These are phyloP conservation scores for Tephrocybe sp. DNA, from an alignment of 768 basidiomycete genomes.

Conservation along the genomic window DNA sequence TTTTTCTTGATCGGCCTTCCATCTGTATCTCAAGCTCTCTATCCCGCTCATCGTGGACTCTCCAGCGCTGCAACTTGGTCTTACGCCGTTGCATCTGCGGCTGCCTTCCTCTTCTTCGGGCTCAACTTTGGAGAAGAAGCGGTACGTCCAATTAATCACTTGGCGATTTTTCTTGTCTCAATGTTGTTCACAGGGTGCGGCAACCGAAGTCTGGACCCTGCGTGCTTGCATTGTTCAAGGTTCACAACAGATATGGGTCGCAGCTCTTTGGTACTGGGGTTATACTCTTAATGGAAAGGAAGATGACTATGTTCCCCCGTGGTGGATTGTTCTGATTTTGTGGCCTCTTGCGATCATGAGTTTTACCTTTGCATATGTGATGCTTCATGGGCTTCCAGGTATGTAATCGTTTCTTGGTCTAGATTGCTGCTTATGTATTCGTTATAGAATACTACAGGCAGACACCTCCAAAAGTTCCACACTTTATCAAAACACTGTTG, in stretches of 20 bases:
- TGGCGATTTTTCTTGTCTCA: conserved; percentile 2
- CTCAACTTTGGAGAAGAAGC: conserved; percentile 98
- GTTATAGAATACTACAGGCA: conserved; percentile 80
- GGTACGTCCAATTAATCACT: conserved; percentile 39
- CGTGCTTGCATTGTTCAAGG: conserved; percentile 94
- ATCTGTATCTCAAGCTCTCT: conserved; percentile 61
- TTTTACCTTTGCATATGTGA: conserved; percentile 76
- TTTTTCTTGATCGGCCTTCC: conserved; percentile 93
- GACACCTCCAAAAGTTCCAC: conserved; percentile 92
- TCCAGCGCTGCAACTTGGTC: conserved; percentile 84
- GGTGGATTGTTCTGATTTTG: conserved; percentile 79
- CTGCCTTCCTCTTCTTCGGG: conserved; percentile 91
- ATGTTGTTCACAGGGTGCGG: conserved; percentile 65
- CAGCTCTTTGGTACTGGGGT: conserved; percentile 97
- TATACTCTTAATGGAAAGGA: conserved; percentile 63
- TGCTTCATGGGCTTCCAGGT: conserved; percentile 88
- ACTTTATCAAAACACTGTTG: conserved; percentile 88
- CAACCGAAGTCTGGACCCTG: conserved; percentile 91
- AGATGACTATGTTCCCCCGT: conserved; percentile 62
- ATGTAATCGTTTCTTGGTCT: conserved; percentile 18
- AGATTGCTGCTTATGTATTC: conserved; percentile 11
- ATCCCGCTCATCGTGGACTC: conserved; percentile 62
- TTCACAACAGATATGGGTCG: conserved; percentile 94
- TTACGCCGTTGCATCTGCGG: conserved; percentile 91
- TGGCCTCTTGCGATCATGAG: conserved; percentile 83